Conservation (phyloP, 2,329 filamentous ascomycete species). For the Talaromyces sp. region DNA sequence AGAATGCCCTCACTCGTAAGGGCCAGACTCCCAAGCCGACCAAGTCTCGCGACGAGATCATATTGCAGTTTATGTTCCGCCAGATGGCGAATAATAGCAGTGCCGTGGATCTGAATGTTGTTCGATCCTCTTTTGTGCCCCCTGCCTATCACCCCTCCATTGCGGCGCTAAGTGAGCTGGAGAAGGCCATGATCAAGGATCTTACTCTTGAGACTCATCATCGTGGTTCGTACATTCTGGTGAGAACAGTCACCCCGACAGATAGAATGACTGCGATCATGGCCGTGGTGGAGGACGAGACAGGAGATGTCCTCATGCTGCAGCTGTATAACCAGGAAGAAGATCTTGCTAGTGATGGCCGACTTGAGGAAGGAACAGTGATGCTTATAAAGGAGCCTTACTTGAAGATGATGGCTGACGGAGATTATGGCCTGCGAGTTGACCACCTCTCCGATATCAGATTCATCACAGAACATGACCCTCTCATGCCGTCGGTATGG, state of each 20-base stretch:
- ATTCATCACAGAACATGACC: conserved; percentile 32
- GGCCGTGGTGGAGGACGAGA: conserved; percentile 40
- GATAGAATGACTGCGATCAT: conserved; percentile 30
- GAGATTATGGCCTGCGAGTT: conserved; percentile 44
- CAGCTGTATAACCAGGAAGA: conserved; percentile 42
- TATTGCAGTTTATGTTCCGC: conserved; percentile 17
- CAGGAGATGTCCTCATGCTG: conserved; percentile 31
- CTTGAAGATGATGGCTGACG: conserved; percentile 40
- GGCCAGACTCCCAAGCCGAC: conserved; percentile 11
- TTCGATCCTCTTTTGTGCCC: conserved; percentile 17
- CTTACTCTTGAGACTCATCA: conserved; percentile 40
- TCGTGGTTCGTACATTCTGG: conserved; percentile 31
- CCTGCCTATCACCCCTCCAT: conserved; percentile 20
- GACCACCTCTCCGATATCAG: conserved; percentile 51
- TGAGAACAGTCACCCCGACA: conserved; percentile 29
- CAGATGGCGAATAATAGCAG: conserved; percentile 12
- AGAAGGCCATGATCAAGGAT: conserved; percentile 27
- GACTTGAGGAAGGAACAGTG: conserved; percentile 31
- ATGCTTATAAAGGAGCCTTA: conserved; percentile 53
- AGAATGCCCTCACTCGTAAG: conserved; percentile 15
- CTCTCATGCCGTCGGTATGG: conserved; percentile 41
- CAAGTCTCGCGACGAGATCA: conserved; percentile 17
- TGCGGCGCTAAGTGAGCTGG: conserved; percentile 17
- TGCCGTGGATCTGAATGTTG: not conserved
- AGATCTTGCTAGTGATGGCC: conserved; percentile 28